Evolutionary conservation across 768 basidiomycete genomes (phyloP).

Genomic region (Podaxis carcinomalis): DNA sequence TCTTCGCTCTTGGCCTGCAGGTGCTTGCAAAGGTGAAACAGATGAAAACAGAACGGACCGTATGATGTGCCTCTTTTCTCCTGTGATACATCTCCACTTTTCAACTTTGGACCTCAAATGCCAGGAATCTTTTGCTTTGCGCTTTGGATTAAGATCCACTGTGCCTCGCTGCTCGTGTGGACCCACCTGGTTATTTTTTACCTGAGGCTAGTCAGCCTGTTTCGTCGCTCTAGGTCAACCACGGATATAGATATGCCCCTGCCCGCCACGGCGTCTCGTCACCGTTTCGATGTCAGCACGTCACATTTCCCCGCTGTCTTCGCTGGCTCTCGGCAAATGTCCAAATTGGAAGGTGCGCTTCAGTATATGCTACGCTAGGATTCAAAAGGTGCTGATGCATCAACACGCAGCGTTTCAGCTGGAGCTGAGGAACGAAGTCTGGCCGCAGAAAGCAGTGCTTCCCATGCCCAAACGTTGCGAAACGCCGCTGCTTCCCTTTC

Average conservation of each 20-base stretch:
- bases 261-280: not conserved
- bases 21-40: too few species aligned
- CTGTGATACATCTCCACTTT: not conserved
- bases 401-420: not conserved
- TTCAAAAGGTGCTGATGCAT: not conserved
- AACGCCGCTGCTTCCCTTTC: slow-evolving; percentile 7
- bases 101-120: not conserved
- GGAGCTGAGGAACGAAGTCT: not conserved
- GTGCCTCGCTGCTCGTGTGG: not conserved
- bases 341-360: not conserved
- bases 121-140: not conserved
- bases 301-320: not conserved
- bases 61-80: not conserved
- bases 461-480: slow-evolving; percentile 1
- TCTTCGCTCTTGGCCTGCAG: too few species aligned
- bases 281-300: not conserved
- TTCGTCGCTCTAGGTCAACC: not conserved
- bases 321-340: not conserved
- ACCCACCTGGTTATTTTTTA: not conserved
- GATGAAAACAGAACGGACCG: not conserved
- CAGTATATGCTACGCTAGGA: not conserved
- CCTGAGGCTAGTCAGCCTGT: not conserved
- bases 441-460: not conserved
- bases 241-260: not conserved
- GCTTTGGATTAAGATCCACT: not conserved